A percentile compares a stretch with the other conserved stretches of the same genome.
These are phyloP conservation scores for Chalaropsis thielavioides DNA, from an alignment of 2,329 filamentous ascomycete species.

Conservation along the genomic window DNA sequence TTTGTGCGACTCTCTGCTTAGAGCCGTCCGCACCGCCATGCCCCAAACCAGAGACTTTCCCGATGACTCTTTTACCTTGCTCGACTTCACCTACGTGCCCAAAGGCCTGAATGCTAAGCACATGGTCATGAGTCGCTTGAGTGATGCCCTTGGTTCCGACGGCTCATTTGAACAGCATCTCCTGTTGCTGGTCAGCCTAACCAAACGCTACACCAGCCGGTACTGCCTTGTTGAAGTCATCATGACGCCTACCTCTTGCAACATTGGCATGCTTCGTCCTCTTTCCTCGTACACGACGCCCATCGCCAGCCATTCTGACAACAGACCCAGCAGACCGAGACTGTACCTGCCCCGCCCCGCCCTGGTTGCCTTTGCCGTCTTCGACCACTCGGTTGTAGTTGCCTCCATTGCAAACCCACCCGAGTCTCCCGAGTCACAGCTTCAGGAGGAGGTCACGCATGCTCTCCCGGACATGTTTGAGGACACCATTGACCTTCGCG, in stretches of 20 bases:
- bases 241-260: conserved; percentile 37
- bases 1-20: conserved; percentile 47
- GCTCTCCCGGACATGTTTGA: conserved; percentile 57
- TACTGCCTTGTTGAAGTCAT: conserved; percentile 64
- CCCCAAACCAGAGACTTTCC: conserved; percentile 35
- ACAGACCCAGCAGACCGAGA: conserved; percentile 37
- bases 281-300: conserved; percentile 50
- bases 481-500: conserved; percentile 69
- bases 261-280: conserved; percentile 52
- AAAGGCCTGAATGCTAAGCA: conserved; percentile 38
- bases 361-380: conserved; percentile 68
- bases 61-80: conserved; percentile 50
- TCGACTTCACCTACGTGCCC: conserved; percentile 64
- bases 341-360: conserved; percentile 66
- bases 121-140: conserved; percentile 35
- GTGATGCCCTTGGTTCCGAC: conserved; percentile 35
- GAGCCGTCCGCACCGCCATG: conserved; percentile 44
- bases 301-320: conserved; percentile 29
- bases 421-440: conserved; percentile 61
- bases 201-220: conserved; percentile 38
- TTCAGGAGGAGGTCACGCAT: conserved; percentile 49
- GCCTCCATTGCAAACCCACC: conserved; percentile 54
- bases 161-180: conserved; percentile 43
- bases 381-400: conserved; percentile 63
- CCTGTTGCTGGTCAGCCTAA: conserved; percentile 45